These are phyloP conservation scores for Trichoderma erinaceum DNA, from an alignment of 495 filamentous ascomycete species.

Conservation along the genomic window DNA sequence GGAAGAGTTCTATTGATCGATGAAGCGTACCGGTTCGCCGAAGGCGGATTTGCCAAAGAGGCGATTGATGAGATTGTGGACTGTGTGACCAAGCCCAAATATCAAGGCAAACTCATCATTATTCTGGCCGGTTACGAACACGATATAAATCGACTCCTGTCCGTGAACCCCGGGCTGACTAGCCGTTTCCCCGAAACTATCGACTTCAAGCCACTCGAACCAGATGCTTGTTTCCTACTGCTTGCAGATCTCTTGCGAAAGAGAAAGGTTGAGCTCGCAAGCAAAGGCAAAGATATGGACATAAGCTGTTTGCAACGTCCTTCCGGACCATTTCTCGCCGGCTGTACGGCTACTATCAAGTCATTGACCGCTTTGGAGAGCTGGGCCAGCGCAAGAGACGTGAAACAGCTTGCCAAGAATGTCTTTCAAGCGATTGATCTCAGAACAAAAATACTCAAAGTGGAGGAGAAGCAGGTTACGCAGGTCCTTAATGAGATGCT, in stretches of 20 bases:
- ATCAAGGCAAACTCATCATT: conserved; percentile 57
- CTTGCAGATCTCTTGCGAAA: conserved; percentile 23
- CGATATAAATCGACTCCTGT: conserved; percentile 67
- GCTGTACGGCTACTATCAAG: conserved; percentile 34
- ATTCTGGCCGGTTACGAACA: conserved; percentile 69
- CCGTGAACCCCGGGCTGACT: conserved; percentile 52
- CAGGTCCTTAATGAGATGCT: conserved; percentile 40
- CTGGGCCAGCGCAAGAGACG: conserved; percentile 67
- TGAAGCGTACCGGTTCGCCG: conserved; percentile 57
- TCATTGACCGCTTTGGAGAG: conserved; percentile 39
- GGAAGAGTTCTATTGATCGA: conserved; percentile 64
- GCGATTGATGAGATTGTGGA: conserved; percentile 71
- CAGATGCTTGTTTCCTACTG: conserved; percentile 43
- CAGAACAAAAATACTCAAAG: conserved; percentile 15
- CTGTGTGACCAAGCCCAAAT: conserved; percentile 58
- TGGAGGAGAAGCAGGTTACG: conserved; percentile 33
- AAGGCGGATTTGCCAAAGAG: conserved; percentile 57
- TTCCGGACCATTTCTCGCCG: conserved; percentile 17
- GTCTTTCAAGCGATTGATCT: conserved; percentile 39
- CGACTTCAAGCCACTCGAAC: conserved; percentile 41
- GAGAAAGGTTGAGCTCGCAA: conserved; percentile 22
- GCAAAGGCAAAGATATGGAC: conserved; percentile 31
- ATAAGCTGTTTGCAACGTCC: conserved; percentile 31
- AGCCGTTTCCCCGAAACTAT: conserved; percentile 55
- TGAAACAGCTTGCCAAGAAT: conserved; percentile 49